A percentile compares a stretch with the other conserved stretches of the same genome.
These are phyloP conservation scores for Aureobasidium musti DNA, from an alignment of 2,329 filamentous ascomycete genomes.

Conservation along the genomic window DNA sequence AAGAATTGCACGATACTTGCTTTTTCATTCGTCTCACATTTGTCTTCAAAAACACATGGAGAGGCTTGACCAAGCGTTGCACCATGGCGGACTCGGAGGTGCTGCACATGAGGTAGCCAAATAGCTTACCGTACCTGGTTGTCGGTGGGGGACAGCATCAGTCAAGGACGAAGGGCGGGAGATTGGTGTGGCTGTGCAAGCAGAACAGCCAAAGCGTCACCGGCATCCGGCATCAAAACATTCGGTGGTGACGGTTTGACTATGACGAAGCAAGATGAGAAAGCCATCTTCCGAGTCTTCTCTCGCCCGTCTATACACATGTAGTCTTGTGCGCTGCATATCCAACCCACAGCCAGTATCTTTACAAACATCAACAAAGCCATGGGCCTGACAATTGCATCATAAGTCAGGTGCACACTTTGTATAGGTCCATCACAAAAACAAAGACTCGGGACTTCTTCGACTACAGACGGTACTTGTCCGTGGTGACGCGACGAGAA, in stretches of 20 bases:
- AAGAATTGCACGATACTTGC: no score
- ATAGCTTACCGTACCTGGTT: neutral
- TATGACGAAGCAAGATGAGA: constrained; percentile 11
- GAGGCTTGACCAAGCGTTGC: neutral
- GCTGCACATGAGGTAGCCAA: neutral
- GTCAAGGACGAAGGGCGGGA: constrained; percentile 4
- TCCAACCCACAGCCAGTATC: neutral
- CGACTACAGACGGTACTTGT: neutral
- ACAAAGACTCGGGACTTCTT: neutral
- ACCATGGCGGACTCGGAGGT: neutral
- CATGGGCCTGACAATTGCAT: constrained; percentile 13
- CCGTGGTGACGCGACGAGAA: constrained; percentile 43
- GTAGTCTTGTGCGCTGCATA: neutral
- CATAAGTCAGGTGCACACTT: constrained; percentile 23
- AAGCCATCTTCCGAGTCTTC: neutral
- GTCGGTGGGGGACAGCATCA: no score
- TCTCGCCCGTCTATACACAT: neutral
- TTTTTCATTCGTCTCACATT: neutral
- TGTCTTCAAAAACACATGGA: neutral
- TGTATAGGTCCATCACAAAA: neutral
- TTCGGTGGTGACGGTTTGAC: constrained; percentile 6
- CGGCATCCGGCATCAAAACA: constrained; percentile 21
- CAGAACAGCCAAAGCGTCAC: constrained; percentile 13
- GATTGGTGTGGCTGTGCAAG: constrained; percentile 15
- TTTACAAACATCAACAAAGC: neutral